phyloP scores from a whole-genome alignment of 2,329 filamentous ascomycete genomes.

The Periconia digitata region DNA sequence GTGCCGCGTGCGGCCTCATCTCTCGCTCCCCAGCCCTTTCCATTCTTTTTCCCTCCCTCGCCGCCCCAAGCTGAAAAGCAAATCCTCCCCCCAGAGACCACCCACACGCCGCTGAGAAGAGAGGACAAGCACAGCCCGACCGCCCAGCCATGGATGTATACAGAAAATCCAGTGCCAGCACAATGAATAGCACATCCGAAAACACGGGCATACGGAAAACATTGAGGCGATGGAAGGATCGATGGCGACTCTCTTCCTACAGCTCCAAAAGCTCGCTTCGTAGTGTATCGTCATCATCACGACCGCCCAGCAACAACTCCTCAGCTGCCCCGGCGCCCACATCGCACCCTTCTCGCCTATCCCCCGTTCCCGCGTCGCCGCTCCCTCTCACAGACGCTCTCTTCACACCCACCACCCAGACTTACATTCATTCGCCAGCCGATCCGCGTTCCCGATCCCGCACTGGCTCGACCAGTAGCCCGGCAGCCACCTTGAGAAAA shows the following conservation, averaged over 20 bases:
- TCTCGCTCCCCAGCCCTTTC: not conserved
- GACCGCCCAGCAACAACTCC: conserved; percentile 6
- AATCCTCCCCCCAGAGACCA: not conserved
- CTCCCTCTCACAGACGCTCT: conserved; percentile 4
- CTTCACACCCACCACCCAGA: conserved; percentile 17
- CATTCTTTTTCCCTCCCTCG: not conserved
- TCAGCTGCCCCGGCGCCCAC: conserved; percentile 2
- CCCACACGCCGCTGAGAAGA: not conserved
- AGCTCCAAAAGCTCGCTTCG: conserved; percentile 3
- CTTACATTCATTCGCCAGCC: conserved; percentile 14
- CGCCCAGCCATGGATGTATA: not conserved
- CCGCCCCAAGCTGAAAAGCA: too few species aligned
- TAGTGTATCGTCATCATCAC: conserved; percentile 5
- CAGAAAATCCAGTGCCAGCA: not conserved
- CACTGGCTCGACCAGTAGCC: conserved; percentile 1
- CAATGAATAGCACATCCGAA: not conserved
- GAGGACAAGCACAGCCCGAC: not conserved
- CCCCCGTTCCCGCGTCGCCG: conserved; percentile 7
- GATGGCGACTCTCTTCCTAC: conserved; percentile 6
- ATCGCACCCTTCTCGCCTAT: conserved; percentile 3
- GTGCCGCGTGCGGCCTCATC: not conserved
- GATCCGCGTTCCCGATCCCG: conserved; percentile 14
- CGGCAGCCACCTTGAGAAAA: conserved; percentile 7
- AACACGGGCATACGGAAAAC: conserved; percentile 6
- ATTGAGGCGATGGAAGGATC: conserved; percentile 11